Conservation (phyloP, 352 stramenopile species). For the Pythium graminicola region DNA sequence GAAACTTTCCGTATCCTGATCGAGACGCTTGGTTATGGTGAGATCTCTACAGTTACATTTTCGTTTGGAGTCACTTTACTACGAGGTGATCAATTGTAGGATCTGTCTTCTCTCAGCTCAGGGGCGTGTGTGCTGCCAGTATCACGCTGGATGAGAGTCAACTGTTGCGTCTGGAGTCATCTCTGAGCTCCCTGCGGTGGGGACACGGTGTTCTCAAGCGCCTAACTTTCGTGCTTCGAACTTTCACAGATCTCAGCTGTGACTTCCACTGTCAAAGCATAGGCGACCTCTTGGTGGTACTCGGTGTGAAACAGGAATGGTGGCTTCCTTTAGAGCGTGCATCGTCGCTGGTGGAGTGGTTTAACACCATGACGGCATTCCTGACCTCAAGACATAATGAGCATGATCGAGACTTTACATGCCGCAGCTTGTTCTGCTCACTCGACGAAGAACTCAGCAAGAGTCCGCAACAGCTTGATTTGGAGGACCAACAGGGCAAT, state of each 20-base stretch:
- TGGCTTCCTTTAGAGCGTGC: constrained; percentile 21
- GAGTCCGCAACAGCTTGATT: constrained; percentile 44
- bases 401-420: constrained; percentile 39
- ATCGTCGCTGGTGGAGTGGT: constrained; percentile 21
- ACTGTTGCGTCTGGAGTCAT: constrained; percentile 9
- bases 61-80: neutral
- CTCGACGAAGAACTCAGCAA: constrained; percentile 44
- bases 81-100: constrained; percentile 1
- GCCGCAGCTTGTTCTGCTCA: constrained; percentile 54
- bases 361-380: constrained; percentile 31
- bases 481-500: constrained; percentile 44
- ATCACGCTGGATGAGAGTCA: constrained; percentile 3
- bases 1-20: constrained; percentile 32
- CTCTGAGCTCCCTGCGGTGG: constrained; percentile 10
- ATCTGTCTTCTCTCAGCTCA: constrained; percentile 8
- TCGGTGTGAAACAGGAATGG: neutral
- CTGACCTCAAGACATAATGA: constrained; percentile 31
- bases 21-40: constrained; percentile 36
- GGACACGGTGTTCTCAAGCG: constrained; percentile 8
- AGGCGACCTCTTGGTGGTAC: neutral
- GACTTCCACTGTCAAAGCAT: constrained; percentile 17
- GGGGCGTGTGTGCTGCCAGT: constrained; percentile 1
- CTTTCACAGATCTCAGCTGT: constrained; percentile 18
- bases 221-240: constrained; percentile 1
- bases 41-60: no score